phyloP scores from a whole-genome alignment of 768 basidiomycete genomes.

The Clathrus columnatus region DNA sequence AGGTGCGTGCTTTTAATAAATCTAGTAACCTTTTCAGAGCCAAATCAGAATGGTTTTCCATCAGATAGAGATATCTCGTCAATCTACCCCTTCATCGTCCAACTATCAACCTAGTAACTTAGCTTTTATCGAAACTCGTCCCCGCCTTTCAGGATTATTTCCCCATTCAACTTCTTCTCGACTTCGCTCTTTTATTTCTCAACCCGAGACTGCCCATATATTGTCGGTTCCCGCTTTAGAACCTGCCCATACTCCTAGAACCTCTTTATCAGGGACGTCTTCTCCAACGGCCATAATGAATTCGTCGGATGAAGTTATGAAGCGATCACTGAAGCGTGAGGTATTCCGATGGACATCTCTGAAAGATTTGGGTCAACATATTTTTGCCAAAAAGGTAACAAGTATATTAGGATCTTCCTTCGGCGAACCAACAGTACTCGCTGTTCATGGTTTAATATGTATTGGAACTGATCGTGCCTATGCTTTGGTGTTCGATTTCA shows the following conservation, averaged over 20 bases:
- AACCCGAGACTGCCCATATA: conserved; percentile 26
- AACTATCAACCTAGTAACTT: conserved; percentile 6
- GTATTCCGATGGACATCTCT: conserved; percentile 74
- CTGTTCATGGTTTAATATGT: conserved; percentile 82
- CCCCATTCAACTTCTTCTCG: conserved; percentile 70
- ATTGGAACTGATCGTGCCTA: conserved; percentile 77
- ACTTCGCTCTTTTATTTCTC: conserved; percentile 61
- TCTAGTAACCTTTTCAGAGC: not conserved
- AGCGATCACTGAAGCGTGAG: conserved; percentile 32
- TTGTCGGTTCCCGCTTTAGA: conserved; percentile 34
- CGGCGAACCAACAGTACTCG: conserved; percentile 71
- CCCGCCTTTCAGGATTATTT: conserved; percentile 46
- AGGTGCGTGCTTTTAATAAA: conserved; percentile 1
- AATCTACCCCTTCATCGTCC: not conserved
- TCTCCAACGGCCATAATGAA: conserved; percentile 45
- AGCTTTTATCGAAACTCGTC: conserved; percentile 17
- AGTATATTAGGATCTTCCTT: conserved; percentile 50
- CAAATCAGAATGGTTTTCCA: conserved; percentile 19
- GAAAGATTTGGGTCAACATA: conserved; percentile 44
- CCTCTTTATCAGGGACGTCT: conserved; percentile 60
- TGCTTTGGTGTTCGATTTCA: conserved; percentile 82
- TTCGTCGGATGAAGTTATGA: conserved; percentile 20
- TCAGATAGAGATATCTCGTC: conserved; percentile 3
- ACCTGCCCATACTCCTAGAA: conserved; percentile 56
- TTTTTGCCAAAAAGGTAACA: conserved; percentile 56